Conservation (phyloP, 495 filamentous ascomycete species). For the Neurospora pannonica region DNA sequence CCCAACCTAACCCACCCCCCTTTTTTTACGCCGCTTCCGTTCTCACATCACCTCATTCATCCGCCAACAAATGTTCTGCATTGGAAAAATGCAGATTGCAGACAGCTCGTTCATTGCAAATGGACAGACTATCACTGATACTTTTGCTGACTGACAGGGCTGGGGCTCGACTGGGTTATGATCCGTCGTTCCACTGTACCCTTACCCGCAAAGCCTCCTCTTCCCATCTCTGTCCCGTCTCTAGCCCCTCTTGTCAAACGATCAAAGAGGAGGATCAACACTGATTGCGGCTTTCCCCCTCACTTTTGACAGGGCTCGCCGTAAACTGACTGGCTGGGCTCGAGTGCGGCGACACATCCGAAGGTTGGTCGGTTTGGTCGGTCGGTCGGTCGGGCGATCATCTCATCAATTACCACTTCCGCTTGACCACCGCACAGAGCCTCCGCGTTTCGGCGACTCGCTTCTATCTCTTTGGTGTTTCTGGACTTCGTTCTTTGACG, state of each 20-base stretch:
- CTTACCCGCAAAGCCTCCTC: not conserved
- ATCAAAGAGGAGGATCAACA: not conserved
- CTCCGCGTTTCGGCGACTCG: not conserved
- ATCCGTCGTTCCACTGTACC: not conserved
- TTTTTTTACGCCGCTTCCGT: not conserved
- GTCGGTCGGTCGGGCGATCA: not conserved
- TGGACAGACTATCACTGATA: not conserved
- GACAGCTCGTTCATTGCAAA: not conserved
- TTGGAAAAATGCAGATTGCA: not conserved
- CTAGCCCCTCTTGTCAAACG: not conserved
- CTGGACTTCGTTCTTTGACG: not conserved
- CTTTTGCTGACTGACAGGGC: not conserved
- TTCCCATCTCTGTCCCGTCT: not conserved
- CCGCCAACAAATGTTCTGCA: not conserved
- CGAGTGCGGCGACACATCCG: not conserved
- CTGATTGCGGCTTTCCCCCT: not conserved
- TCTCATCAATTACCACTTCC: not conserved
- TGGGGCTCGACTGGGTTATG: not conserved
- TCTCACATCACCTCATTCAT: not conserved
- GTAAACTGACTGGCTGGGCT: not conserved
- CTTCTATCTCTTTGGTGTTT: not conserved
- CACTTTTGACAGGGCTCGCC: not conserved
- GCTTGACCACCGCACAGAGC: not conserved
- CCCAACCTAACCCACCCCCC: not conserved
- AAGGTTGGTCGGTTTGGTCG: not conserved